phyloP scores from a whole-genome alignment of 1,284 basidiomycete species.

The Pulveroboletus ridleyi region DNA sequence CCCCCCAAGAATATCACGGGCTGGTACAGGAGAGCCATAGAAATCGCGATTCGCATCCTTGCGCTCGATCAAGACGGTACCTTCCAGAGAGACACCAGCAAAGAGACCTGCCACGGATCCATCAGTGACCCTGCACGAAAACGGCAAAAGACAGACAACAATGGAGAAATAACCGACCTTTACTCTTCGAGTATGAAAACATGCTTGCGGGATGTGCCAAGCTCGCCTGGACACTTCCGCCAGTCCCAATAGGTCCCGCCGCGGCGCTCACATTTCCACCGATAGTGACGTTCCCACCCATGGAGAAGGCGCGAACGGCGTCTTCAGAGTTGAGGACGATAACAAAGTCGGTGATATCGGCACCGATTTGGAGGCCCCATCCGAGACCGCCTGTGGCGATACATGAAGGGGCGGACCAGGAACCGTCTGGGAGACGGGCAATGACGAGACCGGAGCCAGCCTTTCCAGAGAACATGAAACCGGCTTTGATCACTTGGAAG shows the following conservation, averaged over 20 bases:
- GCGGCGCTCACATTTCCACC: constrained; percentile 88
- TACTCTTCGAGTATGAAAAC: constrained; percentile 97
- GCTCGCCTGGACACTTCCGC: constrained; percentile 88
- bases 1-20: constrained; percentile 89
- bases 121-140: constrained; percentile 7
- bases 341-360: constrained; percentile 88
- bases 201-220: constrained; percentile 95
- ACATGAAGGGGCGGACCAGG: constrained; percentile 97
- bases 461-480: constrained; percentile 97
- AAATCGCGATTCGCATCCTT: constrained; percentile 96
- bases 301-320: constrained; percentile 93
- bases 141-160: neutral
- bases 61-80: constrained; percentile 93
- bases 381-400: constrained; percentile 98
- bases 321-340: constrained; percentile 98
- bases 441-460: constrained; percentile 96
- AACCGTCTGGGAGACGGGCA: constrained; percentile 93
- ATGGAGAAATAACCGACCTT: constrained; percentile 56
- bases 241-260: constrained; percentile 95
- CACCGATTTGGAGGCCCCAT: constrained; percentile 96
- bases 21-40: constrained; percentile 93
- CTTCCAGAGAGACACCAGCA: constrained; percentile 94
- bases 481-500: constrained; percentile 94
- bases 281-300: constrained; percentile 96
- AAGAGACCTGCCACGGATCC: constrained; percentile 75